Conservation (phyloP, 495 filamentous ascomycete genomes). For the Penicillium lagena region DNA sequence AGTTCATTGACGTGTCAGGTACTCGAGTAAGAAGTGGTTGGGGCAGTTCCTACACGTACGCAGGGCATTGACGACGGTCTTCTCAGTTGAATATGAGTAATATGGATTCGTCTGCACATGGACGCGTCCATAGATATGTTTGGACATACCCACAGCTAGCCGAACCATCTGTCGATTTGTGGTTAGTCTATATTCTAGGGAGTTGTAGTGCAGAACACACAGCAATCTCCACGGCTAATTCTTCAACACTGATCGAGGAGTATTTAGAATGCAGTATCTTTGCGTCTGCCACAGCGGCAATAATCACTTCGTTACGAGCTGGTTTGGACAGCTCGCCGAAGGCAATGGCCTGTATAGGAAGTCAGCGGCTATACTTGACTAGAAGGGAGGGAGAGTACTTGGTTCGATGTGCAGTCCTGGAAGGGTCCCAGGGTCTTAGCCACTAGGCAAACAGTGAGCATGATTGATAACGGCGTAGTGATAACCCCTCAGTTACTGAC, state of each 20-base stretch:
- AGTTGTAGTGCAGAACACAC: conserved; percentile 8
- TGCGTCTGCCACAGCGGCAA: conserved; percentile 37
- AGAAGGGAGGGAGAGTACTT: conserved; percentile 27
- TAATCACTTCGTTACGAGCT: conserved; percentile 36
- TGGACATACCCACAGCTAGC: conserved; percentile 45
- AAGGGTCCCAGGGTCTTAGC: conserved; percentile 53
- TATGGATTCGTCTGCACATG: conserved; percentile 60
- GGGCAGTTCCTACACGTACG: conserved; percentile 27
- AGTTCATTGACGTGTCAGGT: background rate
- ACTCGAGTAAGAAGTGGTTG: background rate
- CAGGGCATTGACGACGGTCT: conserved; percentile 48
- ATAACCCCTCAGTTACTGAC: conserved; percentile 15
- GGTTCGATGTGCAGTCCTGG: conserved; percentile 61
- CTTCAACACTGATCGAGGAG: conserved; percentile 29
- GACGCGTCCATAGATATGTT: conserved; percentile 45
- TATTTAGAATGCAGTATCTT: conserved; percentile 25
- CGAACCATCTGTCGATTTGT: conserved; percentile 37
- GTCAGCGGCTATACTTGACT: too few relatives aligned
- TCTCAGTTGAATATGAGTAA: conserved; percentile 44
- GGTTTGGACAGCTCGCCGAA: conserved; percentile 51
- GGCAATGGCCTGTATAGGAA: conserved; percentile 43
- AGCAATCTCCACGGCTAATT: conserved; percentile 53
- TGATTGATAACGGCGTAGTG: background rate
- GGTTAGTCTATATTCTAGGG: too few relatives aligned
- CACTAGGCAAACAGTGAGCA: conserved; percentile 25